Evolutionary conservation across 176 grass and related monocot genomes (phyloP).

Genomic region (Elaeis guineensis): DNA sequence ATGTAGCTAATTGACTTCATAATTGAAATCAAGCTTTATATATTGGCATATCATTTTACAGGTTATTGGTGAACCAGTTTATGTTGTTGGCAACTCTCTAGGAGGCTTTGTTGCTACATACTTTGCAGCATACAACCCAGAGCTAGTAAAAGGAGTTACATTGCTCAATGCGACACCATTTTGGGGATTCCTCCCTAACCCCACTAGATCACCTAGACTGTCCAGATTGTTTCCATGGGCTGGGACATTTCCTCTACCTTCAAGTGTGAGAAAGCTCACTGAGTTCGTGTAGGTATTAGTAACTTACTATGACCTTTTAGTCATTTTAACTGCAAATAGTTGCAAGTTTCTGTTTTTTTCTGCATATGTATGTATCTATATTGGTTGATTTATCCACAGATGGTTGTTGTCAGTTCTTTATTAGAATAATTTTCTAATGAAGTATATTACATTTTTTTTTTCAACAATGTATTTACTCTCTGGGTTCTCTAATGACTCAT

Average conservation of each 20-base stretch:
- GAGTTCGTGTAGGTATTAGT: slow-evolving; percentile 57
- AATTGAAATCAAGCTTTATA: too few relatives aligned
- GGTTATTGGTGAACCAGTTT: slow-evolving; percentile 93
- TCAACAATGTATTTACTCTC: too few relatives aligned
- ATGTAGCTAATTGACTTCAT: too few relatives aligned
- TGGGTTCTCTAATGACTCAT: too few relatives aligned
- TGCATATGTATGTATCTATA: too few relatives aligned
- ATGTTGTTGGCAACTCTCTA: slow-evolving; percentile 91
- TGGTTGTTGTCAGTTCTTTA: too few relatives aligned
- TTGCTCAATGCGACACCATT: slow-evolving; percentile 96
- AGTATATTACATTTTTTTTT: too few relatives aligned
- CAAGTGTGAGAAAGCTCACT: slow-evolving; percentile 63
- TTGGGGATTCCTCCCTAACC: slow-evolving; percentile 95
- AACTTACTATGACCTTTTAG: too few relatives aligned
- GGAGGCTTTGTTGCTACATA: slow-evolving; percentile 83
- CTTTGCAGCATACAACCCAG: slow-evolving; percentile 58
- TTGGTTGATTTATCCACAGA: too few relatives aligned
- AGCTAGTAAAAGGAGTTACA: slow-evolving; percentile 86
- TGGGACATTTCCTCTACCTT: slow-evolving; percentile 91
- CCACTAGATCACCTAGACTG: slow-evolving; percentile 58
- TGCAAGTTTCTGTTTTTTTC: too few relatives aligned
- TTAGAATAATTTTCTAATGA: too few relatives aligned
- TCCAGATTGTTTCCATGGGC: slow-evolving; percentile 84
- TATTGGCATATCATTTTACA: slow-evolving; percentile 25
- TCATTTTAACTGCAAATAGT: too few relatives aligned